Evolutionary conservation across 306 rosid species (phyloP).

Genomic region (Arachis stenosperma): DNA sequence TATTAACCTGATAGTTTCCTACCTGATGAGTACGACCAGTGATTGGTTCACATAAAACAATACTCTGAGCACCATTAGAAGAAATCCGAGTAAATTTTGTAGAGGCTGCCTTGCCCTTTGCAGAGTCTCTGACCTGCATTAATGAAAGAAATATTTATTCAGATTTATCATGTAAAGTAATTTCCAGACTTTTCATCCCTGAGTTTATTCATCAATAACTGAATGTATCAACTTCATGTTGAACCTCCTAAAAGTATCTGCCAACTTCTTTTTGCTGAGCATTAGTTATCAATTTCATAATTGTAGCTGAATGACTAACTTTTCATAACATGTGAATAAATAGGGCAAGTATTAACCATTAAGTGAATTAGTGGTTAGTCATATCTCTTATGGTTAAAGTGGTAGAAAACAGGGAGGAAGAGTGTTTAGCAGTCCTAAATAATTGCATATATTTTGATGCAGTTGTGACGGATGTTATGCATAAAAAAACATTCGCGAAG

Average conservation of each 20-base stretch:
- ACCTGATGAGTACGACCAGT: constrained; percentile 95
- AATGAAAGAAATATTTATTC: constrained; percentile 35
- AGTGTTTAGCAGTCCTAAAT: constrained; percentile 5
- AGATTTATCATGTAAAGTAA: constrained; percentile 26
- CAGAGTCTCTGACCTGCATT: constrained; percentile 56
- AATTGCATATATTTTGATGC: not conserved
- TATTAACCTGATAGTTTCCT: constrained; percentile 18
- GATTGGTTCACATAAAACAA: constrained; percentile 81
- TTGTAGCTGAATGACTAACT: constrained; percentile 6
- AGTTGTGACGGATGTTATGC: too few species aligned
- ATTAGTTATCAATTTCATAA: constrained; percentile 9
- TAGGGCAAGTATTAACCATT: not conserved
- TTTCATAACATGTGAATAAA: constrained; percentile 9
- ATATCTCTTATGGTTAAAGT: not conserved
- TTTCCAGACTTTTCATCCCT: not conserved
- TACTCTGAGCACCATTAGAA: constrained; percentile 67
- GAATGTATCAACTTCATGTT: not conserved
- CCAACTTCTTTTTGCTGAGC: constrained; percentile 21
- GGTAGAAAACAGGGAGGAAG: not conserved
- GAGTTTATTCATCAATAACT: constrained; percentile 11
- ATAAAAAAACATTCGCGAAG: not conserved
- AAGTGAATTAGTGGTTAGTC: not conserved
- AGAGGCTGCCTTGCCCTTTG: constrained; percentile 72
- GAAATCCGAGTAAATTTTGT: constrained; percentile 76
- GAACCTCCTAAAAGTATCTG: not conserved